Evolutionary conservation across 306 rosid species (phyloP), one percentile per base, ranked within the genome.

Genomic region (Hippophae gyantsensis): DNA sequence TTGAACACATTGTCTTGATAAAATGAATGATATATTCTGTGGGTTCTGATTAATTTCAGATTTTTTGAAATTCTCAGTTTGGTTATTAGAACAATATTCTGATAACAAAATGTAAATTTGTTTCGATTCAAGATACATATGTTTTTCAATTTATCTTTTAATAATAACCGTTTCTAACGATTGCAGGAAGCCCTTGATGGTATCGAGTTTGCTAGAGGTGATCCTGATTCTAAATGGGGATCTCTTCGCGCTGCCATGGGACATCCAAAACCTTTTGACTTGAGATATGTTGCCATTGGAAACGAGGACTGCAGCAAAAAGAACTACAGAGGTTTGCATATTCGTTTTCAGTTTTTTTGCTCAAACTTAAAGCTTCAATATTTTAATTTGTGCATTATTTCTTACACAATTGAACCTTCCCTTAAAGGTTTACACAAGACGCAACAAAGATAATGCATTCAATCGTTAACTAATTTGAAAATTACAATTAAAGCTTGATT

Each of bases 171-270:
- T 2, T 52, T 42, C 64, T 57, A 53, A 10, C 38, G 56, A 55
- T 65, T 71, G 11, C 57, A 89, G 97, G 97, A 90, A 78, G 97
- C 96, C 71, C 96, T 90, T 65, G 96, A 90, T 44, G 86, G 97
- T 57, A 65, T 90, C 26, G 95, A 89, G 75, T 89, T 89, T 73
- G 97, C 97, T 0, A 86, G 79, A 75, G 97, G 95, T n/a, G 66
- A 56, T 54, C 63, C 86, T 6, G 46, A 25, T 18, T 84, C 97
- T 43, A 61, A 52, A 50, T 89, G 97, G 95, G 97, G 95, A 25
- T 74, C 86, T 26, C 9, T 82, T 42, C 84, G 7, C 10, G 7
- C 48, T 45, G 48, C 10, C 10, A 45, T 45, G 48, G 10, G 3
- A 45, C 48, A 6, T 10, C 10, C 48, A 45, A 10, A 45, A 45